phyloP scores from a whole-genome alignment of 2,329 filamentous ascomycete species.

The Byssothecium circinans region DNA sequence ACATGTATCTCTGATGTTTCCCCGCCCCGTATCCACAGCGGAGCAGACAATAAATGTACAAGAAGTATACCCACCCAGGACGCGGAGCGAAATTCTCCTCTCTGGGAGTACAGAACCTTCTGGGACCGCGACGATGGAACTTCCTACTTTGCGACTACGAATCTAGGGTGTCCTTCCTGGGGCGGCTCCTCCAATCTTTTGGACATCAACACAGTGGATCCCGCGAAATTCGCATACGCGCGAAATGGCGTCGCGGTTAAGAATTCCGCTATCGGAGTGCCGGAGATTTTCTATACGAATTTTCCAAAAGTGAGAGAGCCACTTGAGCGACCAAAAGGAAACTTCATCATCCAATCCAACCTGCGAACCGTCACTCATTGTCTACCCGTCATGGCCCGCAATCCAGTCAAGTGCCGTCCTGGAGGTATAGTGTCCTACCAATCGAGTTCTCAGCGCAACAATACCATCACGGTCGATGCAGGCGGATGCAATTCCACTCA shows the following conservation, averaged over 20 bases:
- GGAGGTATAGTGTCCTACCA: constrained; percentile 1
- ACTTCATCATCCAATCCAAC: constrained; percentile 3
- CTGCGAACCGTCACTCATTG: constrained; percentile 9
- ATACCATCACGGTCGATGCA: neutral
- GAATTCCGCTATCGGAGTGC: constrained; percentile 4
- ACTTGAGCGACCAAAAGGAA: constrained; percentile 1
- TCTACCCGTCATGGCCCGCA: constrained; percentile 6
- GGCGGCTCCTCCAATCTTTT: constrained; percentile 3
- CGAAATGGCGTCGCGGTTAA: constrained; percentile 6
- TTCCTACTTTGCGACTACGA: constrained; percentile 5
- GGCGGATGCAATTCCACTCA: constrained; percentile 6
- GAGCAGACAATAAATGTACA: constrained; percentile 7
- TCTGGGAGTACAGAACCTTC: constrained; percentile 6
- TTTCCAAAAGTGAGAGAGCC: constrained; percentile 6
- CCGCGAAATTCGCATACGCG: constrained; percentile 4
- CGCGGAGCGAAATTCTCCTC: constrained; percentile 4
- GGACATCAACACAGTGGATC: constrained; percentile 7
- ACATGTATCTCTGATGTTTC: constrained; percentile 1
- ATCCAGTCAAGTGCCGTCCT: constrained; percentile 5
- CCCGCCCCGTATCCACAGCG: constrained; percentile 9
- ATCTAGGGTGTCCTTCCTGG: constrained; percentile 5
- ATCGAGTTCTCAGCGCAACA: neutral
- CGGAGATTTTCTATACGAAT: constrained; percentile 11
- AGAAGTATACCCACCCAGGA: constrained; percentile 1
- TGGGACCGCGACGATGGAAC: constrained; percentile 7